A percentile compares a stretch with the other conserved stretches of the same genome.
These are phyloP conservation scores for Adenanthera pavonina DNA, from an alignment of 306 rosid genomes.

Conservation along the genomic window DNA sequence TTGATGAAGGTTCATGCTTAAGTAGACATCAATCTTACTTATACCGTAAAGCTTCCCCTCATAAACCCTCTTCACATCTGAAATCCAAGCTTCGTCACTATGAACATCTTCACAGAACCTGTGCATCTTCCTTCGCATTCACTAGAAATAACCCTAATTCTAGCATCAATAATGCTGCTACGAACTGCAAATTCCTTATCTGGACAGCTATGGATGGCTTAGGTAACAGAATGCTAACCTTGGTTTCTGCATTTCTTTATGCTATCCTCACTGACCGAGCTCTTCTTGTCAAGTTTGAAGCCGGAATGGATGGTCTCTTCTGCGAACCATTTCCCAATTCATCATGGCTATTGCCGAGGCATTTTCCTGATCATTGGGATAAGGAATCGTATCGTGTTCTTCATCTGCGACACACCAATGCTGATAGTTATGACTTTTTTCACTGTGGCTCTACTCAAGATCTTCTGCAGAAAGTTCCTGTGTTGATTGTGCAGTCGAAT, in stretches of 20 bases:
- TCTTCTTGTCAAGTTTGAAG: not conserved
- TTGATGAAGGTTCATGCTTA: not conserved
- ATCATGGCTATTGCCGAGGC: not conserved
- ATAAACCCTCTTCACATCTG: not conserved
- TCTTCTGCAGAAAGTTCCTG: not conserved
- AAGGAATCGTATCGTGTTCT: not conserved
- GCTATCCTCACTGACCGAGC: slow-evolving; percentile 1
- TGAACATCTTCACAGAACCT: not conserved
- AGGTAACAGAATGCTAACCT: slow-evolving; percentile 4
- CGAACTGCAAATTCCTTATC: not conserved
- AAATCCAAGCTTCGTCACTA: not conserved
- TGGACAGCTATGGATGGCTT: not conserved
- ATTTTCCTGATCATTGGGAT: not conserved
- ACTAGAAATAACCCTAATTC: not conserved
- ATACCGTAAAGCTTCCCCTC: not conserved
- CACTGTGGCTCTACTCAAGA: not conserved
- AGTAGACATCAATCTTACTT: not conserved
- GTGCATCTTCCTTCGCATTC: not conserved
- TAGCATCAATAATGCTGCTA: not conserved
- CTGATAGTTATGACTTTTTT: not conserved
- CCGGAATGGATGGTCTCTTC: not conserved
- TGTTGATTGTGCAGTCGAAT: not conserved
- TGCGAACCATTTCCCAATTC: not conserved
- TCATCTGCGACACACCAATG: not conserved
- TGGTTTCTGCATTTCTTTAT: slow-evolving; percentile 3